Evolutionary conservation across 371 early-diverging fungal species (phyloP).

Genomic region (Actinomucor elegans): DNA sequence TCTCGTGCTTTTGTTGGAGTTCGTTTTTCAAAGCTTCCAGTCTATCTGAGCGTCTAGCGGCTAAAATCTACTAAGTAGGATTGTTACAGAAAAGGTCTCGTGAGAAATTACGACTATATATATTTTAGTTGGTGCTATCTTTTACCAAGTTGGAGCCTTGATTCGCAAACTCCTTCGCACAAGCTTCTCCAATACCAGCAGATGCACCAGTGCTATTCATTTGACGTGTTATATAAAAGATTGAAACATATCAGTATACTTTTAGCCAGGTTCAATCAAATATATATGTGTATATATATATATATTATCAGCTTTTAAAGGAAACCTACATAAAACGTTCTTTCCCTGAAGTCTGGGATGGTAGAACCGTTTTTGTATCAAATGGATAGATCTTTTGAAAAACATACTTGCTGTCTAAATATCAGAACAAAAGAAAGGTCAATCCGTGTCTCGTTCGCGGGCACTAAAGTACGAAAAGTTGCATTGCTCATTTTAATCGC

Average conservation of each 20-base stretch:
- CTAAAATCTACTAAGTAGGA: conserved; percentile 55
- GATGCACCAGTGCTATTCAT: conserved; percentile 90
- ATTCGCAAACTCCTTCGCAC: conserved; percentile 83
- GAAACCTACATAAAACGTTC: conserved; percentile 44
- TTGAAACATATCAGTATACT: too few species aligned
- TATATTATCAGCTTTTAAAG: too few species aligned
- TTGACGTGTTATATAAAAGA: too few species aligned
- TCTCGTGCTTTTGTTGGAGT: conserved; percentile 43
- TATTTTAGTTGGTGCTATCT: too few species aligned
- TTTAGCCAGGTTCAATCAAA: neutral
- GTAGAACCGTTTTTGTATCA: conserved; percentile 9
- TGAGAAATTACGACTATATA: neutral
- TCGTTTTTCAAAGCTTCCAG: conserved; percentile 59
- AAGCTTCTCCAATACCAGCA: conserved; percentile 87
- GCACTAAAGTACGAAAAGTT: too few species aligned
- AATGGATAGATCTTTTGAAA: neutral
- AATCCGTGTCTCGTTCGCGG: too few species aligned
- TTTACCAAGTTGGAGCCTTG: conserved; percentile 74
- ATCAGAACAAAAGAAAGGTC: neutral
- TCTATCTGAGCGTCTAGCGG: conserved; percentile 76
- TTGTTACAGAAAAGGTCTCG: neutral
- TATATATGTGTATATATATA: neutral
- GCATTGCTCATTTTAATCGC: too few species aligned
- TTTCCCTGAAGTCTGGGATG: conserved; percentile 43
- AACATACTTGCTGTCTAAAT: neutral